These are phyloP conservation scores for Phanerochaete carnosa DNA, from an alignment of 768 basidiomycete genomes.

Conservation along the genomic window DNA sequence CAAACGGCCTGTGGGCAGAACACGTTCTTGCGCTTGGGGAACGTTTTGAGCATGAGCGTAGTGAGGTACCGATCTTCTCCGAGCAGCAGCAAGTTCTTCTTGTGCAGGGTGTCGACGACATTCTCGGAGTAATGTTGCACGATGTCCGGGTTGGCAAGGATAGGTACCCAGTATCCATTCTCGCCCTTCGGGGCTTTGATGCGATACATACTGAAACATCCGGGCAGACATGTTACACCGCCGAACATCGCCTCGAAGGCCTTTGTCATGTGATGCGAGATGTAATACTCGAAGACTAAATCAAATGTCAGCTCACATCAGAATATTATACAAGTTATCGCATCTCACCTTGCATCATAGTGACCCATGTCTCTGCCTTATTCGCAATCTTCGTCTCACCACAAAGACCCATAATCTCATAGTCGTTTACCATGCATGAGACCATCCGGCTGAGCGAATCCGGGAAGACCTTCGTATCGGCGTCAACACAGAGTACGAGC, in stretches of 20 bases:
- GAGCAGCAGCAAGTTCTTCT: slow-evolving; percentile 95
- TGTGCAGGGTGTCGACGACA: slow-evolving; percentile 98
- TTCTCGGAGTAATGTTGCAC: slow-evolving; percentile 99
- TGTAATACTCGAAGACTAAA: slow-evolving; percentile 98
- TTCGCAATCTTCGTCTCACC: slow-evolving; percentile 99
- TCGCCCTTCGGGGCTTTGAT: slow-evolving; percentile 99
- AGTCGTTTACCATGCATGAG: slow-evolving; percentile 94
- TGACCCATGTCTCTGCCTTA: slow-evolving; percentile 97
- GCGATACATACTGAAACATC: slow-evolving; percentile 99
- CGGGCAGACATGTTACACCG: slow-evolving; percentile 98
- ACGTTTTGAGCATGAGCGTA: slow-evolving; percentile 96
- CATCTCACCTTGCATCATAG: slow-evolving; percentile 96
- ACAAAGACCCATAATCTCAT: slow-evolving; percentile 98
- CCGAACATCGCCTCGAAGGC: slow-evolving; percentile 99
- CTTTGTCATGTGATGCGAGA: slow-evolving; percentile 98
- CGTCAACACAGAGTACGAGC: slow-evolving; percentile 92
- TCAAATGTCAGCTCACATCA: background rate
- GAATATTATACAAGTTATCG: background rate
- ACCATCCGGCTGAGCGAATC: slow-evolving; percentile 96
- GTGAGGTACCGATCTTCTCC: slow-evolving; percentile 99
- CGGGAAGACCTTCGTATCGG: slow-evolving; percentile 98
- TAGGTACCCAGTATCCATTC: slow-evolving; percentile 96
- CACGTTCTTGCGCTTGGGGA: slow-evolving; percentile 99
- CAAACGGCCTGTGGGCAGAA: slow-evolving; percentile 99
- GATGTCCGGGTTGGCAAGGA: slow-evolving; percentile 97